Base-by-base conservation (phyloP, 2,329 filamentous ascomycete species). In the Nemania serpens region DNA sequence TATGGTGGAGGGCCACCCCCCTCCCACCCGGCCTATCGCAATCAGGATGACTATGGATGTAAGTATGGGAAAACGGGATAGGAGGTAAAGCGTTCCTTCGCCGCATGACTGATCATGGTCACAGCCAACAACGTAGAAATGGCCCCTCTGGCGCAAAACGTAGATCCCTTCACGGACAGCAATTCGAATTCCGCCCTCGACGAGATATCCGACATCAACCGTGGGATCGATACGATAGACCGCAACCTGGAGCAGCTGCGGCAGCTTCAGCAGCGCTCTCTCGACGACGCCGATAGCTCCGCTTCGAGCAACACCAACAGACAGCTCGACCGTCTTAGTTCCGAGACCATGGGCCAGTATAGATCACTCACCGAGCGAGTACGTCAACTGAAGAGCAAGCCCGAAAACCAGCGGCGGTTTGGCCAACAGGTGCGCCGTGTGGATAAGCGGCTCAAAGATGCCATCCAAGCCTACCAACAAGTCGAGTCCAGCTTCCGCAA, bases 281-380 rank as follows among this genome's bases (percentile, higher is more conserved):
- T 97, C 66, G 85, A 88, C 71, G 90, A 92, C 70, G 87, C 90
- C 62, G 90, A 93, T 73, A 88, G 87, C 69, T 86, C 86, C 43
- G 80, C 84, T 51, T 85, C 87, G 55, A 89, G 88, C 70, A 82
- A 85, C 62, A 84, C 84, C 46, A 85, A 87, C 69, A 84, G 84
- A 63, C 84, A 90, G 70, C 85, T 97, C 66, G 91, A 96, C 65
- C 79, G 81, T 58, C 82, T 93, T 59, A 89, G 88, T 67, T 83
- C 88, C 46, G 88, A 94, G 66, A 94, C 93, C 68, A 96, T 96
- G 88, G 85, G 85, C 53, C 82, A 88, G 56, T 97, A 96, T 81
- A 88, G 91, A 64, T 85, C 84, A 61, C 84, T 98, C 59, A 91
- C 90, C 58, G 87, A 89, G 55, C 89, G 91, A 55, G 88, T 97